These are phyloP conservation scores for Avena sativa DNA, from an alignment of 176 grass and related monocot species.

Conservation along the genomic window DNA sequence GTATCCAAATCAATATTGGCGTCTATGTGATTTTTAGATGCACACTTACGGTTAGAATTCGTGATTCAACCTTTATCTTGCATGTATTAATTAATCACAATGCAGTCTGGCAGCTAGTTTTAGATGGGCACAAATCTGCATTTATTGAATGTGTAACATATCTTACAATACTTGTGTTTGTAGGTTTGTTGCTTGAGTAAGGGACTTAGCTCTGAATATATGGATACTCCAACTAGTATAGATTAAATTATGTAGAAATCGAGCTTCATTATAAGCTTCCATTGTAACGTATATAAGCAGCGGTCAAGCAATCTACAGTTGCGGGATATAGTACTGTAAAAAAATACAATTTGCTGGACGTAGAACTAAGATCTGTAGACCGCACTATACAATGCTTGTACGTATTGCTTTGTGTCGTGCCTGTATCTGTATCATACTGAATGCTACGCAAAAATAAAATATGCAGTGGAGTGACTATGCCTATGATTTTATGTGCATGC, in stretches of 20 bases:
- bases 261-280: neutral
- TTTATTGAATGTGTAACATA: neutral
- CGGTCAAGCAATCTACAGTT: neutral
- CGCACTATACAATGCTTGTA: neutral
- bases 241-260: neutral
- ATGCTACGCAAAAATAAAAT: neutral
- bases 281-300: neutral
- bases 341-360: no score
- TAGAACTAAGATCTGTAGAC: neutral
- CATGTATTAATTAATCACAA: no score
- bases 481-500: conserved; percentile 6
- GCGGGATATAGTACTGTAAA: neutral
- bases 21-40: no score
- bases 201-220: neutral
- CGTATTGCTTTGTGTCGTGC: neutral
- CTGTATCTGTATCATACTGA: neutral
- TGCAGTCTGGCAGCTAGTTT: no score
- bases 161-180: neutral
- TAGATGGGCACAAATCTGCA: neutral
- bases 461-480: neutral
- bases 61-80: no score
- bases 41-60: no score
- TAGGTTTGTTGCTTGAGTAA: neutral
- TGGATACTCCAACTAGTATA: neutral
- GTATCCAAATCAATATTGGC: no score